These are phyloP conservation scores for Clavispora vitiphila DNA, from an alignment of 805 yeast species.

Conservation along the genomic window DNA sequence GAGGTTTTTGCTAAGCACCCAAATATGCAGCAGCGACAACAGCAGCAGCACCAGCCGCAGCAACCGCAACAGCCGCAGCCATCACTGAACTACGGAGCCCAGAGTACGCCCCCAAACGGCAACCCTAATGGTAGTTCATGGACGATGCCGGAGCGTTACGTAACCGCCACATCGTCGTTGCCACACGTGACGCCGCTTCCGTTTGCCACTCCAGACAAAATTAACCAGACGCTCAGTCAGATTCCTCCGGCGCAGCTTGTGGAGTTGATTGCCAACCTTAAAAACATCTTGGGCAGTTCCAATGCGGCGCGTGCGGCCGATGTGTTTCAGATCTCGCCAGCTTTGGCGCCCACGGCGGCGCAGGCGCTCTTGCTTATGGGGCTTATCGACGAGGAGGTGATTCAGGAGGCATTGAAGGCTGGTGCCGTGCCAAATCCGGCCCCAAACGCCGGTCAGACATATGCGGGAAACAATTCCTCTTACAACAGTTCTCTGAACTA, in stretches of 20 bases:
- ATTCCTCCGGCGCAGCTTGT: constrained; percentile 69
- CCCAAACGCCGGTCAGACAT: too few relatives aligned
- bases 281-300: constrained; percentile 49
- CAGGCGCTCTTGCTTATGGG: constrained; percentile 78
- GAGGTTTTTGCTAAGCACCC: constrained; percentile 28
- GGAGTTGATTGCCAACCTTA: constrained; percentile 63
- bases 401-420: constrained; percentile 48
- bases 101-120: too few relatives aligned
- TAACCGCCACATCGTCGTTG: constrained; percentile 51
- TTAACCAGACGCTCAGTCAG: constrained; percentile 55
- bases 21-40: neutral
- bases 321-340: constrained; percentile 48
- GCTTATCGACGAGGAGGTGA: constrained; percentile 61
- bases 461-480: too few relatives aligned
- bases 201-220: constrained; percentile 50
- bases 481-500: too few relatives aligned
- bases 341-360: constrained; percentile 61
- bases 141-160: constrained; percentile 18
- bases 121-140: too few relatives aligned
- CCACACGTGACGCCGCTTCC: constrained; percentile 45
- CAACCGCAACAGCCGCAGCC: neutral
- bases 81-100: neutral
- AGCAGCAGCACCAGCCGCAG: neutral
- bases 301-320: constrained; percentile 48
- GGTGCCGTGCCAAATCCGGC: constrained; percentile 17